phyloP scores from a whole-genome alignment of 2,329 filamentous ascomycete species.

The Trichoderma citrinoviride region DNA sequence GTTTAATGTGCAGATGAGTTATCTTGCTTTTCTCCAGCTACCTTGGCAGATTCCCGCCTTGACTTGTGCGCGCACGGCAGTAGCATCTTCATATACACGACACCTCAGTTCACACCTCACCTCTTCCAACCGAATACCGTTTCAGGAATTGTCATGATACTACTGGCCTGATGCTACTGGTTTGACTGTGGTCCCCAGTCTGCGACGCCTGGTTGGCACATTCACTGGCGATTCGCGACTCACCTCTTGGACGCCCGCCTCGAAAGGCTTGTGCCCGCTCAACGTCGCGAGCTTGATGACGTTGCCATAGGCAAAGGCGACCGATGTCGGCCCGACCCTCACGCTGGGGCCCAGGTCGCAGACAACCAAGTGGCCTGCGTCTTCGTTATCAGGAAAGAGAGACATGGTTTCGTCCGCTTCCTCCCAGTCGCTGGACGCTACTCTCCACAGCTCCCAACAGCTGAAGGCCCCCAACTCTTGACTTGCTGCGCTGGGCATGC shows the following conservation, averaged over 20 bases:
- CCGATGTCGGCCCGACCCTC: slow-evolving; percentile 59
- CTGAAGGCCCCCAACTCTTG: slow-evolving; percentile 31
- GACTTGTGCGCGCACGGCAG: neutral
- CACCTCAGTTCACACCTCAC: too few relatives aligned
- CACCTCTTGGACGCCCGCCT: slow-evolving; percentile 38
- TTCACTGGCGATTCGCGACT: slow-evolving; percentile 34
- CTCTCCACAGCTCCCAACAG: slow-evolving; percentile 56
- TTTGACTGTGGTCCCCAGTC: slow-evolving; percentile 28
- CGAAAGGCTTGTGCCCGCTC: slow-evolving; percentile 61
- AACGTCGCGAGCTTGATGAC: slow-evolving; percentile 68
- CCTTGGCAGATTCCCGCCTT: too few relatives aligned
- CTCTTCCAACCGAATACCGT: too few relatives aligned
- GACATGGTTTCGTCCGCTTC: slow-evolving; percentile 47
- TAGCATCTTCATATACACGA: too few relatives aligned
- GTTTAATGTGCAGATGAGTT: neutral
- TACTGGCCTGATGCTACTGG: slow-evolving; percentile 28
- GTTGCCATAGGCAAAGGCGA: slow-evolving; percentile 71
- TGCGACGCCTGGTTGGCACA: slow-evolving; percentile 42
- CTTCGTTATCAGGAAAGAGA: slow-evolving; percentile 42
- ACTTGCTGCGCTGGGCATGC: slow-evolving; percentile 29
- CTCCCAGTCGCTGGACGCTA: slow-evolving; percentile 45
- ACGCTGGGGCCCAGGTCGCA: slow-evolving; percentile 63
- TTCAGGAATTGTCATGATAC: neutral
- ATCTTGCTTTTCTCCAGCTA: neutral
- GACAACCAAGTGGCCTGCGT: slow-evolving; percentile 59